Conservation (phyloP, 2,329 filamentous ascomycete species). For the Phaeosphaeria sp. region DNA sequence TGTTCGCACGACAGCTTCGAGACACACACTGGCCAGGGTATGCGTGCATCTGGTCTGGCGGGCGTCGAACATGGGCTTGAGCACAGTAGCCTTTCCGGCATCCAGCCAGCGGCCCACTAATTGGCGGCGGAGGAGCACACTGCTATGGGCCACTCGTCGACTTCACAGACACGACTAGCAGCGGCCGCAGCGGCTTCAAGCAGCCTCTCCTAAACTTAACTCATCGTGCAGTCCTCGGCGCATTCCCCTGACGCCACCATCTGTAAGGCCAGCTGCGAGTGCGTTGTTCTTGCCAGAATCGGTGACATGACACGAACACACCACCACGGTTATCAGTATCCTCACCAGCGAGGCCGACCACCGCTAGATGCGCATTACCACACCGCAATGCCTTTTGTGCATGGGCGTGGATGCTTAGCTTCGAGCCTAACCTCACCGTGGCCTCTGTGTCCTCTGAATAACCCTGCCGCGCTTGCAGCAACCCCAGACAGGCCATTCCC, state of each 20-base stretch:
- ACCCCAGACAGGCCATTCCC: neutral
- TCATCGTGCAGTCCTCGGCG: neutral
- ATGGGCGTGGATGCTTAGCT: neutral
- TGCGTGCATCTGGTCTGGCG: constrained; percentile 8
- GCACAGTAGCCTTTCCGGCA: constrained; percentile 8
- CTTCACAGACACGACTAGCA: constrained; percentile 4
- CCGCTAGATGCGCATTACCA: neutral
- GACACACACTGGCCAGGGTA: constrained; percentile 16
- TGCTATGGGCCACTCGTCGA: constrained; percentile 12
- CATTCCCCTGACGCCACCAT: constrained; percentile 4
- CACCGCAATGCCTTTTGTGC: constrained; percentile 1
- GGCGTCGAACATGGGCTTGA: constrained; percentile 7
- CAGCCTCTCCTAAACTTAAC: constrained; percentile 14
- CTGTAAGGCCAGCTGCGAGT: constrained; percentile 3
- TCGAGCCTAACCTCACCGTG: neutral
- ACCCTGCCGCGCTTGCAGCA: constrained; percentile 2
- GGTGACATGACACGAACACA: neutral
- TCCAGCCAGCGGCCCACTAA: constrained; percentile 6
- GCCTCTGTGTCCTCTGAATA: neutral
- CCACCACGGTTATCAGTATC: neutral
- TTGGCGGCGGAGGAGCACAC: constrained; percentile 3
- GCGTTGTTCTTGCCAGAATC: neutral
- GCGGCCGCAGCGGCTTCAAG: constrained; percentile 4
- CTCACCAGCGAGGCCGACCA: neutral
- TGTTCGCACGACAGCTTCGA: constrained; percentile 14